Evolutionary conservation across 352 stramenopile species (phyloP), one percentile per base, ranked within the genome.

Genomic region (Pythium brachiatum): DNA sequence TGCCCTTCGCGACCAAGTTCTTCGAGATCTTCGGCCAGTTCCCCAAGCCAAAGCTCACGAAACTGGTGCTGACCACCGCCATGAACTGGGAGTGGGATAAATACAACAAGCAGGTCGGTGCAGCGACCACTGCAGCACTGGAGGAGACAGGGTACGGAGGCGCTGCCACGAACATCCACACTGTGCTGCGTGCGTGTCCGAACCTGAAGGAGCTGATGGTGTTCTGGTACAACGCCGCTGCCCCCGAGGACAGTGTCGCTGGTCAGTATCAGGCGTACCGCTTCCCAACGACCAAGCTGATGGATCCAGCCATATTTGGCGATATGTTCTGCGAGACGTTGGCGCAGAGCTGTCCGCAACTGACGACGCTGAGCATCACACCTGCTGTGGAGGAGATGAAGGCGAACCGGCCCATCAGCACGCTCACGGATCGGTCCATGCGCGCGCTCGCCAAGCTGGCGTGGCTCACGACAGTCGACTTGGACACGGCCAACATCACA

Each of bases 11-110:
- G 36, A 59, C 48, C 16, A n/a, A 43, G 38, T 66, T 66, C 39
- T 66, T 66, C 20, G 50, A 53, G 50, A 58, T 66, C 27, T 66
- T 59, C 52, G 48, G 36, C 20, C 36, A 36, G 13, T 41, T 53
- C n/a, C 2, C 16, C 26, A 66, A 66, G 59, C 51, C 39, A 2
- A 12, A 41, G 26, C 38, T 66, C 7, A 60, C 23, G 39, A 34
- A 26, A 27, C 38, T 66, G 13, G n/a, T 20, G 18, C n/a, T 64
- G 23, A 43, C 18, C 9, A 39, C 39, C 2, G n/a, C 39, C 12
- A 38, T 31, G 25, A 25, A 53, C 26, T 61, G 54, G 54, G n/a
- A 44, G 8, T 61, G 54, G 54, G 16, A 43, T 7, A 2, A 11
- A 3, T 61, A 61, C 27, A 21, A 46, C 25, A 31, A 32, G 3